Conservation (phyloP, 768 basidiomycete species). For the Calocybe indica region DNA sequence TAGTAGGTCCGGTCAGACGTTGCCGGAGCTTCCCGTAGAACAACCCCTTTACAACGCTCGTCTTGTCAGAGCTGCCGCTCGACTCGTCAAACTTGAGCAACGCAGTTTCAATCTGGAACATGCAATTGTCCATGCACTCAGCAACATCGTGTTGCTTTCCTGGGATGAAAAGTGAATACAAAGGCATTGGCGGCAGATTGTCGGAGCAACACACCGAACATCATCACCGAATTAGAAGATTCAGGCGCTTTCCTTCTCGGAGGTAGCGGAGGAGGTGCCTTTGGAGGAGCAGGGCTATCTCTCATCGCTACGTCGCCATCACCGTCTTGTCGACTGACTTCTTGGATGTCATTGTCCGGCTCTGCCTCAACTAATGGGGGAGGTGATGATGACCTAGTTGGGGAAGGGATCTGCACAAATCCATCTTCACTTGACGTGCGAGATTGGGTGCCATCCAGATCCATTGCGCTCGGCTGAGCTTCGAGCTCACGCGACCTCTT, state of each 20-base stretch:
- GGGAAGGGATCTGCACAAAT: slow-evolving; percentile 25
- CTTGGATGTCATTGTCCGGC: too few relatives aligned
- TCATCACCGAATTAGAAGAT: slow-evolving; percentile 68
- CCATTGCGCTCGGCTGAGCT: slow-evolving; percentile 41
- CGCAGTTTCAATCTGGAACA: slow-evolving; percentile 97
- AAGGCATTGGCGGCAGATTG: slow-evolving; percentile 2
- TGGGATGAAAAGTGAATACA: slow-evolving; percentile 17
- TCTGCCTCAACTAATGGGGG: slow-evolving; percentile 12
- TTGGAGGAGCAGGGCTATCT: slow-evolving; percentile 14
- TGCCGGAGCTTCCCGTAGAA: slow-evolving; percentile 88
- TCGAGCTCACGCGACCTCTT: slow-evolving; percentile 56
- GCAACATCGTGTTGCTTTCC: slow-evolving; percentile 97
- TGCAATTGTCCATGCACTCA: slow-evolving; percentile 99
- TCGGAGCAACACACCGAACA: slow-evolving; percentile 62
- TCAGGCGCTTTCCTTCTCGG: slow-evolving; percentile 41
- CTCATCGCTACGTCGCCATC: slow-evolving; percentile 33
- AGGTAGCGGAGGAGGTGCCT: slow-evolving; percentile 52
- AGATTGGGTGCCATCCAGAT: slow-evolving; percentile 44
- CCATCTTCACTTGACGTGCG: slow-evolving; percentile 30
- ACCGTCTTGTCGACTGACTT: slow-evolving; percentile 5
- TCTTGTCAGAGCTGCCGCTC: slow-evolving; percentile 46
- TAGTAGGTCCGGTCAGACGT: slow-evolving; percentile 30
- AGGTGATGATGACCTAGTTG: slow-evolving; percentile 20
- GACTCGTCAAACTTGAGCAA: slow-evolving; percentile 63
- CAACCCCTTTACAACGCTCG: slow-evolving; percentile 81